Conservation (phyloP, 2,329 filamentous ascomycete species). For the Venturia effusa region DNA sequence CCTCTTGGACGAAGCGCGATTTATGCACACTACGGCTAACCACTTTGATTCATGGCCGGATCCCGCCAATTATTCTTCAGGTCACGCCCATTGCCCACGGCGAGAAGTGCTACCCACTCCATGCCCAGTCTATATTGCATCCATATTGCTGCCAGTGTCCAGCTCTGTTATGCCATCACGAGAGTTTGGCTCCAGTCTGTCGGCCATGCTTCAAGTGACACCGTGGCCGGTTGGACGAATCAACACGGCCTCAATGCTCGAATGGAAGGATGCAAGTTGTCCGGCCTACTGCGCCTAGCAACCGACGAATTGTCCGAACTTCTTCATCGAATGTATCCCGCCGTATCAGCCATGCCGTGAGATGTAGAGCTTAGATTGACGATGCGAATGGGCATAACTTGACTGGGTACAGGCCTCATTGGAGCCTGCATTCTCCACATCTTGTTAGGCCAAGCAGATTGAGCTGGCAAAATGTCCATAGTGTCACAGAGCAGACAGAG, state of each 20-base stretch:
- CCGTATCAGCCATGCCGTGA: not conserved
- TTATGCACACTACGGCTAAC: not conserved
- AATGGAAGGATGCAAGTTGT: not conserved
- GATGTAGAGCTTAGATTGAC: not conserved
- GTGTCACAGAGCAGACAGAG: not conserved
- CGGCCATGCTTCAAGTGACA: too few relatives aligned
- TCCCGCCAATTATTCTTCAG: not conserved
- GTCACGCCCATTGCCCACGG: not conserved
- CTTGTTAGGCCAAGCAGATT: not conserved
- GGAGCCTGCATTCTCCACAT: not conserved
- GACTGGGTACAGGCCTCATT: not conserved
- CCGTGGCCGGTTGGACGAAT: not conserved
- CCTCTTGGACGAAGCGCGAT: not conserved
- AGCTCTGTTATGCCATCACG: not conserved
- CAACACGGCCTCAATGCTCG: not conserved
- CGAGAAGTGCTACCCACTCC: not conserved
- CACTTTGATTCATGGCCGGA: not conserved
- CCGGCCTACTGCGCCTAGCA: not conserved
- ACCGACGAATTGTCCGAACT: not conserved
- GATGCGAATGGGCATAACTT: not conserved
- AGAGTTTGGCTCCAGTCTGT: too few relatives aligned
- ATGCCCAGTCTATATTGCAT: not conserved
- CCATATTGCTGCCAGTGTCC: not conserved
- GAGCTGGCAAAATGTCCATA: not conserved
- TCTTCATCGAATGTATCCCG: not conserved